A percentile compares a stretch with the other conserved stretches of the same genome.
phyloP scores from a whole-genome alignment of 2,329 filamentous ascomycete genomes.

The Aureobasidium pullulans region DNA sequence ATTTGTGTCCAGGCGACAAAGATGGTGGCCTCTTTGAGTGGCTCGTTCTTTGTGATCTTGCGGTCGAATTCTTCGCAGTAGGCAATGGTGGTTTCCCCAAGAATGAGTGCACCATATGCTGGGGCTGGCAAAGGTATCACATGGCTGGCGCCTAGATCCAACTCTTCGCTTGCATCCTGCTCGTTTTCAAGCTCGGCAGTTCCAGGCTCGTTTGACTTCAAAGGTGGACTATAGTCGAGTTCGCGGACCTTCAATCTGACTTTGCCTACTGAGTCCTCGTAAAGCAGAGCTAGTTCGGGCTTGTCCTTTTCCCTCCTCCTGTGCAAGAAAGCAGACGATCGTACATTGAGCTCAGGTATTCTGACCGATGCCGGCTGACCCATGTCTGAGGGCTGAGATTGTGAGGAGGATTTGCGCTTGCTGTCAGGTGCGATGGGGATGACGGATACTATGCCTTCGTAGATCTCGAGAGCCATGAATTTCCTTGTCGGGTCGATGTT shows the following conservation, averaged over 20 bases:
- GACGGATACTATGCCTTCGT: constrained; percentile 60
- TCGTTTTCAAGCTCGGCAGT: constrained; percentile 49
- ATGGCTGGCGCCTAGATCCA: constrained; percentile 55
- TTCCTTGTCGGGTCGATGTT: constrained; percentile 72
- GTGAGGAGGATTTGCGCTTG: constrained; percentile 43
- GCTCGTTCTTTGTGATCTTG: constrained; percentile 44
- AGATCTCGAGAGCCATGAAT: constrained; percentile 60
- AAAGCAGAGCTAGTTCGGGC: constrained; percentile 58
- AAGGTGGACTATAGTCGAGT: constrained; percentile 43
- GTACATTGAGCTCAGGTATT: constrained; percentile 60
- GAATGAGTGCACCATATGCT: constrained; percentile 41
- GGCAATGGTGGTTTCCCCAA: constrained; percentile 61
- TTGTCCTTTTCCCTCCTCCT: constrained; percentile 34
- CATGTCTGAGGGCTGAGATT: constrained; percentile 47
- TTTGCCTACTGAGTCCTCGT: constrained; percentile 54
- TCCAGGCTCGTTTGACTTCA: constrained; percentile 38
- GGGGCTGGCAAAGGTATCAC: constrained; percentile 55
- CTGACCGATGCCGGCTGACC: constrained; percentile 55
- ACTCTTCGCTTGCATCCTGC: constrained; percentile 42
- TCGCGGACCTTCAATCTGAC: constrained; percentile 50
- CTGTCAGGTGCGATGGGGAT: constrained; percentile 51
- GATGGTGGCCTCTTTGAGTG: constrained; percentile 66
- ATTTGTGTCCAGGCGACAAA: constrained; percentile 89
- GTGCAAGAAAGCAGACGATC: constrained; percentile 59
- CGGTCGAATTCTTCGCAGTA: constrained; percentile 68